Evolutionary conservation across 371 early-diverging fungal genomes (phyloP), one percentile per base, ranked within the genome.

Genomic region (Lichtheimia ramosa): DNA sequence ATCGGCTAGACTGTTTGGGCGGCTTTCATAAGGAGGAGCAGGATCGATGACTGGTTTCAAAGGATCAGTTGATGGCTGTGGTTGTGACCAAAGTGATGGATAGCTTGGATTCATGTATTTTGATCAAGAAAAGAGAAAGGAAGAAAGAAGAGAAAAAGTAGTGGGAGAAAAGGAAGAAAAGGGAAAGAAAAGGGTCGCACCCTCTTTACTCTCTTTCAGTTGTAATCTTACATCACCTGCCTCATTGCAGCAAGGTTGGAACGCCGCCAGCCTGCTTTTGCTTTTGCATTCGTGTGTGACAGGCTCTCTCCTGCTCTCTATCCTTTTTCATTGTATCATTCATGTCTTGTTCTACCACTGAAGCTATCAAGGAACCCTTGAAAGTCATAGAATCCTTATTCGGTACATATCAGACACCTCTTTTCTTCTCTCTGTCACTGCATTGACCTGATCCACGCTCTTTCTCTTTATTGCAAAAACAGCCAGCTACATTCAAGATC

Each of bases 1-100:
- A 51, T 80, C 80, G 14, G 67, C 65, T 20, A 77, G 59, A 24
- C 52, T 64, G 52, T 25, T 62, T 6, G 46, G 46, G n/a, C 46
- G 46, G 39, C 41, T 27, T 7, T 62, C 56, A 25, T 62, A 58
- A 21, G 58, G 51, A 12, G 48, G 50, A 8, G 58, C 40, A 16
- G 48, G 58, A 16, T 48, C 50, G 10, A 39, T 18, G 24, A 24
- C 46, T 21, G 21, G 13, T 15, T 46, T 46, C n/a, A 39, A n/a
- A 13, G 40, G 16, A n/a, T 34, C 54, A 39, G 23, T 8, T 2
- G 34, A 14, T 25, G 20, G 58, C 14, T 15, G 48, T 21, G 42
- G 50, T 8, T 34, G 34, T 39, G 54, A 39, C 58, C 58, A 58
- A 14, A 58, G 15, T 34, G 27, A 20, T 14, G 58, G 49, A 43